Percentiles rank a stretch among this genome's conserved stretches.
phyloP scores from a whole-genome alignment of 805 yeast species.

The Pichia scutulata region DNA sequence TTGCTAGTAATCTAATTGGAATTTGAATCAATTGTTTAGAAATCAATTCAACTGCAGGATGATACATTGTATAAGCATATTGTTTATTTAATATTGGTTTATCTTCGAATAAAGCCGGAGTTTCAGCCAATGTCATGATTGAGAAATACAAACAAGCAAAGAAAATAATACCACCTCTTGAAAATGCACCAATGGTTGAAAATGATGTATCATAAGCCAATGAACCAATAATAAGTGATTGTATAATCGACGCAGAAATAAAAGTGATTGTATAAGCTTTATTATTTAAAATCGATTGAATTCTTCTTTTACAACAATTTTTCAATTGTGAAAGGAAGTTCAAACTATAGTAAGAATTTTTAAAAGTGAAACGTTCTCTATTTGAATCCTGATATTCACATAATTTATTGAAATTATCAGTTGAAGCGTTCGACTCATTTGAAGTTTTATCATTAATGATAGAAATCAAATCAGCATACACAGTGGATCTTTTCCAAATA shows the following conservation, averaged over 20 bases:
- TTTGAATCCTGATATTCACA: slow-evolving; percentile 21
- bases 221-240: slow-evolving; percentile 55
- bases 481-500: slow-evolving; percentile 53
- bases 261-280: slow-evolving; percentile 44
- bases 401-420: slow-evolving; percentile 24
- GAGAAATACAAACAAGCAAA: slow-evolving; percentile 54
- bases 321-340: slow-evolving; percentile 43
- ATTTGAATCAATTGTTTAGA: slow-evolving; percentile 49
- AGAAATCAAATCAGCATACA: slow-evolving; percentile 33
- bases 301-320: slow-evolving; percentile 46
- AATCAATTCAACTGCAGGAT: slow-evolving; percentile 57
- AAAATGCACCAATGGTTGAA: slow-evolving; percentile 48
- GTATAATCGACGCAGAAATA: slow-evolving; percentile 44
- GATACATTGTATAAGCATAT: slow-evolving; percentile 52
- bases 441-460: slow-evolving; percentile 28
- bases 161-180: slow-evolving; percentile 58
- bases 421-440: slow-evolving; percentile 22
- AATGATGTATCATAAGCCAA: slow-evolving; percentile 45
- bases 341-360: slow-evolving; percentile 31
- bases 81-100: slow-evolving; percentile 62
- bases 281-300: slow-evolving; percentile 48
- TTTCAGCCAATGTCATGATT: slow-evolving; percentile 54
- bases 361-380: slow-evolving; percentile 34
- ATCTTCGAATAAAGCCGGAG: slow-evolving; percentile 48
- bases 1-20: slow-evolving; percentile 47